A percentile compares a stretch with the other conserved stretches of the same genome.
phyloP scores from a whole-genome alignment of 2,329 filamentous ascomycete genomes.

The Hymenoscyphus occultus region DNA sequence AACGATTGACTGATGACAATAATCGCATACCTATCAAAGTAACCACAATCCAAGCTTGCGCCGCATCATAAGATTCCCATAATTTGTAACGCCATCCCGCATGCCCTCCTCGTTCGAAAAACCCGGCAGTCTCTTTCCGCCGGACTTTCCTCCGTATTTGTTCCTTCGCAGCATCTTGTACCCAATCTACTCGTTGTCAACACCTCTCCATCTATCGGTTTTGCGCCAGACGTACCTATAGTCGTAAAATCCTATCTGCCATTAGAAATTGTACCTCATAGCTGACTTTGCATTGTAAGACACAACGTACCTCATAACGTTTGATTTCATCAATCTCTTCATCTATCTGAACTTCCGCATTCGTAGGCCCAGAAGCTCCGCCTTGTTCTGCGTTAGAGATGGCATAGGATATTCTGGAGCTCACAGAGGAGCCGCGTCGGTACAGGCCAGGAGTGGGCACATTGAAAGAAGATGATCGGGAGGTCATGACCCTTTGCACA shows the following conservation, averaged over 20 bases:
- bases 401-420: conserved; percentile 59
- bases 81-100: conserved; percentile 77
- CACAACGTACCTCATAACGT: conserved; percentile 71
- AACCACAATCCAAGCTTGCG: conserved; percentile 96
- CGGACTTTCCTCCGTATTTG: conserved; percentile 76
- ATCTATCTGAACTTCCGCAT: conserved; percentile 69
- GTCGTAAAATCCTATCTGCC: conserved; percentile 79
- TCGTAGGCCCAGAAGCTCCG: conserved; percentile 49
- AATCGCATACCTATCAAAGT: conserved; percentile 66
- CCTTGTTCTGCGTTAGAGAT: conserved; percentile 64
- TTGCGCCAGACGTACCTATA: conserved; percentile 54
- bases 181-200: conserved; percentile 71
- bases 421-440: conserved; percentile 28
- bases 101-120: conserved; percentile 63
- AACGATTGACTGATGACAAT: neutral
- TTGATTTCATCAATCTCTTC: conserved; percentile 98
- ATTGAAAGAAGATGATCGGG: conserved; percentile 35
- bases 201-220: conserved; percentile 13
- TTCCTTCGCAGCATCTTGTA: conserved; percentile 92
- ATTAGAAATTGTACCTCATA: conserved; percentile 17
- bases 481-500: conserved; percentile 35
- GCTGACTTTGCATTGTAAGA: conserved; percentile 11
- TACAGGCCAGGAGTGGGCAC: conserved; percentile 28
- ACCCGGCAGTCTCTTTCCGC: conserved; percentile 68
- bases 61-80: conserved; percentile 87